Percentiles rank a stretch among this genome's conserved stretches.
phyloP scores from a whole-genome alignment of 1,139 yeast species.

The Yamadazyma spencermartinsiae region DNA sequence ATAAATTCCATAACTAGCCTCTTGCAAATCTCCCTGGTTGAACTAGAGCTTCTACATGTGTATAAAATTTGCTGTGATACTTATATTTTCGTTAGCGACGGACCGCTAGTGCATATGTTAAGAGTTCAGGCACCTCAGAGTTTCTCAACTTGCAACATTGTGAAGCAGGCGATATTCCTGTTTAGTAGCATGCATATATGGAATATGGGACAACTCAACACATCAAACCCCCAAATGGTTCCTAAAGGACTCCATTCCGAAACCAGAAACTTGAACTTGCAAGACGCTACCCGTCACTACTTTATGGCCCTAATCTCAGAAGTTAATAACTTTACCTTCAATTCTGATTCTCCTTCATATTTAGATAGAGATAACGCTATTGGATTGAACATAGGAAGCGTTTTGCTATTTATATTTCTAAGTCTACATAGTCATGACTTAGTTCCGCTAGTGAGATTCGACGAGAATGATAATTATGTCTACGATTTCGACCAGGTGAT shows the following conservation, averaged over 20 bases:
- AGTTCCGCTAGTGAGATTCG: conserved; percentile 29
- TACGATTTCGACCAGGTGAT: conserved; percentile 17
- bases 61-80: conserved; percentile 1
- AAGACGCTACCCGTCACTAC: neutral
- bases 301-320: neutral
- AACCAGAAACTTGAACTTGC: neutral
- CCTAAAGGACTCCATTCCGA: neutral
- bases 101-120: conserved; percentile 2
- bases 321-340: neutral
- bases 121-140: neutral
- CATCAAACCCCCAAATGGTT: neutral
- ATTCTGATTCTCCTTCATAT: neutral
- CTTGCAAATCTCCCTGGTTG: conserved; percentile 3
- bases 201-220: neutral
- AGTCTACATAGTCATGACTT: conserved; percentile 33
- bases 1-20: conserved; percentile 7
- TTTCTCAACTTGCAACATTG: conserved; percentile 1
- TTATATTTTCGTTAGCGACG: neutral
- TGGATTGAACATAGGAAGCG: conserved; percentile 20
- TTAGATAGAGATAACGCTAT: conserved; percentile 5
- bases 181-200: conserved; percentile 7
- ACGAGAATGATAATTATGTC: conserved; percentile 10
- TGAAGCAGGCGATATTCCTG: conserved; percentile 6
- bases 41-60: conserved; percentile 5
- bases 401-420: conserved; percentile 27